These are phyloP conservation scores for Aquilaria agallochum DNA, from an alignment of 441 rosid species.

Conservation along the genomic window DNA sequence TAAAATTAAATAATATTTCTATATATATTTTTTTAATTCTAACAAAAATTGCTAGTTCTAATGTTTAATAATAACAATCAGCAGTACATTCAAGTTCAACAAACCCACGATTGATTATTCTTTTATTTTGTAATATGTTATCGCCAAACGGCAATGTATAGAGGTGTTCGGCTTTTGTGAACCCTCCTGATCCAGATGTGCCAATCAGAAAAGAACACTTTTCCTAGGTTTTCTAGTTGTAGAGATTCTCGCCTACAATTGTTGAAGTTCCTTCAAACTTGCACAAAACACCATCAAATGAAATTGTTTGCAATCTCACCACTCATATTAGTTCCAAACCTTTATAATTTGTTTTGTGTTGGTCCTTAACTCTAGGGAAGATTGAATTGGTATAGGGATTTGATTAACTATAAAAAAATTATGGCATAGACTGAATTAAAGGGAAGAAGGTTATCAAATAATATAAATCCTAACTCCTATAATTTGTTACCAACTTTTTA, in stretches of 20 bases:
- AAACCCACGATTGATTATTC: too few relatives aligned
- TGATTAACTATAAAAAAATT: neutral
- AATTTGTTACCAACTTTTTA: neutral
- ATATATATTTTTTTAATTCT: too few relatives aligned
- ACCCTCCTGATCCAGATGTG: conserved; percentile 28
- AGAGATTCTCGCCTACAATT: neutral
- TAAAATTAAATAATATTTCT: too few relatives aligned
- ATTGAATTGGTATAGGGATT: too few relatives aligned
- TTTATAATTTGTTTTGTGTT: neutral
- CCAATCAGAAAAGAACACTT: conserved; percentile 15
- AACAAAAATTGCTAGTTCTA: too few relatives aligned
- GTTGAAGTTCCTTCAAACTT: neutral
- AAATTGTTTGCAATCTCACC: neutral
- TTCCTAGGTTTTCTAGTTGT: conserved; percentile 1
- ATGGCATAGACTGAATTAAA: too few relatives aligned
- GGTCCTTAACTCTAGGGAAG: too few relatives aligned
- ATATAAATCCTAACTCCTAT: neutral
- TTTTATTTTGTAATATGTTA: too few relatives aligned
- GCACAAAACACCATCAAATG: neutral
- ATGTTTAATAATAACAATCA: too few relatives aligned
- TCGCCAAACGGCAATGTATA: conserved; percentile 1
- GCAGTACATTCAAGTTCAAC: too few relatives aligned
- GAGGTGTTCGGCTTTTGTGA: conserved; percentile 14
- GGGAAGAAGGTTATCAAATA: neutral
- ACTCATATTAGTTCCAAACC: neutral